These are phyloP conservation scores for Pyrenochaeta sp. DNA, from an alignment of 2,329 filamentous ascomycete genomes.

Conservation along the genomic window DNA sequence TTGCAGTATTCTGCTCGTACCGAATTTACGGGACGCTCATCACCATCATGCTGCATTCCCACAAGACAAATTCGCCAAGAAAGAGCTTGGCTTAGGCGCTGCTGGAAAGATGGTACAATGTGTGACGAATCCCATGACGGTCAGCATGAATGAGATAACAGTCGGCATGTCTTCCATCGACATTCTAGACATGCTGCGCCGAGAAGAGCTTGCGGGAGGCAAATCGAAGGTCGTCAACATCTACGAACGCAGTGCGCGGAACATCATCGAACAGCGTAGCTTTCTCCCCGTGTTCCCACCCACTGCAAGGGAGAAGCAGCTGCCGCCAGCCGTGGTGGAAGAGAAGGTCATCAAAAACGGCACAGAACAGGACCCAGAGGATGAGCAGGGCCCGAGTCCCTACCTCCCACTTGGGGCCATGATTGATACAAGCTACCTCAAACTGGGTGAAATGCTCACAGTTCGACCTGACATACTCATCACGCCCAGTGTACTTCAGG, in stretches of 20 bases:
- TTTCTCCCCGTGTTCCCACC: conserved; percentile 92
- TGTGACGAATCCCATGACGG: conserved; percentile 88
- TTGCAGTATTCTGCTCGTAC: conserved; percentile 82
- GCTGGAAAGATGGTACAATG: conserved; percentile 71
- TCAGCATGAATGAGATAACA: conserved; percentile 86
- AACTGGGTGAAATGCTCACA: conserved; percentile 89
- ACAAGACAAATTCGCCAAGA: conserved; percentile 71
- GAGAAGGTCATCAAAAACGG: conserved; percentile 63
- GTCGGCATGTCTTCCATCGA: conserved; percentile 86
- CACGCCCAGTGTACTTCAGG: conserved; percentile 80
- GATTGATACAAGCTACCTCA: conserved; percentile 83
- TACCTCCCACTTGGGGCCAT: conserved; percentile 68
- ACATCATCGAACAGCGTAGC: conserved; percentile 87
- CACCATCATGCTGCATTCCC: conserved; percentile 89
- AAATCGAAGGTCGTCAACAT: conserved; percentile 65
- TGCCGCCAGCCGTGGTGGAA: conserved; percentile 49
- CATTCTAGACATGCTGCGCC: conserved; percentile 79
- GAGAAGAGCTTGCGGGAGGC: conserved; percentile 71
- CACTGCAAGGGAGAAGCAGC: conserved; percentile 71
- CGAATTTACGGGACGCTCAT: conserved; percentile 82
- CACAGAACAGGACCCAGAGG: conserved; percentile 61
- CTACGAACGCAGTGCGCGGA: conserved; percentile 74
- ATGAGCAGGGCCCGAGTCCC: conserved; percentile 56
- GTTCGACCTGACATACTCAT: conserved; percentile 85
- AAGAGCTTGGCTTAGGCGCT: conserved; percentile 75